Percentiles rank a stretch among this genome's conserved stretches.
These are phyloP conservation scores for Kwoniella europaea DNA, from an alignment of 768 basidiomycete genomes.

Conservation along the genomic window DNA sequence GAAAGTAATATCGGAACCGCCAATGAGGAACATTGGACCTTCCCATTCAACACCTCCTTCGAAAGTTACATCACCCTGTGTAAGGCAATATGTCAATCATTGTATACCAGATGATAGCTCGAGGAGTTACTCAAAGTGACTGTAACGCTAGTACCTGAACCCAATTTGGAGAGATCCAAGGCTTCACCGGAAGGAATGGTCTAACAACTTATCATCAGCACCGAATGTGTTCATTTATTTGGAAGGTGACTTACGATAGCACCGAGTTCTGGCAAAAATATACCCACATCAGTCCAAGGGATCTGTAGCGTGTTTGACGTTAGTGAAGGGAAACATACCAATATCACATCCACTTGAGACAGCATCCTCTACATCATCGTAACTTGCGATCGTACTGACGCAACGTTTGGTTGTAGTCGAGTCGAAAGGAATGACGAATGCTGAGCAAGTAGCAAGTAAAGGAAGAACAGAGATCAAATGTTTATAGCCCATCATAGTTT, in stretches of 20 bases:
- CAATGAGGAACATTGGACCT: constrained; percentile 23
- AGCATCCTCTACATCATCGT: constrained; percentile 1
- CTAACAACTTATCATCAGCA: background rate
- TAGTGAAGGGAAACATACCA: background rate
- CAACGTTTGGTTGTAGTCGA: background rate
- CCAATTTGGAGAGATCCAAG: constrained; percentile 6
- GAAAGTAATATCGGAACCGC: constrained; percentile 15
- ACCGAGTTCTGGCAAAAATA: background rate
- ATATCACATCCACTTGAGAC: constrained; percentile 15
- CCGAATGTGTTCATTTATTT: too few relatives aligned
- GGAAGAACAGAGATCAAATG: background rate
- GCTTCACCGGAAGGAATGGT: constrained; percentile 19
- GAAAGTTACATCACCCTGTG: constrained; percentile 16
- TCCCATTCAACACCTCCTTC: constrained; percentile 13
- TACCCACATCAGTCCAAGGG: too few relatives aligned
- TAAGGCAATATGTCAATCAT: background rate
- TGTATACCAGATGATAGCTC: background rate
- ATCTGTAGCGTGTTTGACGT: background rate
- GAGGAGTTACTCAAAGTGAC: constrained; percentile 8
- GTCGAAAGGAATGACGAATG: background rate
- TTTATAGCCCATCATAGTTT: background rate
- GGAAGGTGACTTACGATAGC: constrained; percentile 6
- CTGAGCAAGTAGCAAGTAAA: background rate
- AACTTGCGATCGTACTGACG: constrained; percentile 6
- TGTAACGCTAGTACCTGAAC: background rate